Percentiles rank a stretch among this genome's conserved stretches.
Evolutionary conservation across 805 yeast genomes (phyloP).

Genomic region (Candida adriatica): DNA sequence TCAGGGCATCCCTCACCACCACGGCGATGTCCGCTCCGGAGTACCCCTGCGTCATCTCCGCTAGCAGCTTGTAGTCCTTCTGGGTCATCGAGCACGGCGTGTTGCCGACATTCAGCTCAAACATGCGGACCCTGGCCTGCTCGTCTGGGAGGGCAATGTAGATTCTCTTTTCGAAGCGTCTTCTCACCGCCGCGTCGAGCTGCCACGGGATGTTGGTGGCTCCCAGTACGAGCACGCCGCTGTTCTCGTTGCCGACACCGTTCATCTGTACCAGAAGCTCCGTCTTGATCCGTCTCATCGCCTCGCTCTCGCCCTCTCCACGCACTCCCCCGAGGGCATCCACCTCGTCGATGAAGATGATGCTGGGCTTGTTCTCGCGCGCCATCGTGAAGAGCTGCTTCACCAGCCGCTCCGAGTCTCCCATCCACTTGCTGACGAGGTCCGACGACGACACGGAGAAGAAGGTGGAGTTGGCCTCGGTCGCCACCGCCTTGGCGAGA

Average conservation of each 20-base stretch:
- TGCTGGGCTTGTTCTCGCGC: conserved; percentile 90
- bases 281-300: conserved; percentile 91
- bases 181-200: conserved; percentile 91
- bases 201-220: conserved; percentile 99
- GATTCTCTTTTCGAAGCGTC: conserved; percentile 93
- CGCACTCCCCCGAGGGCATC: conserved; percentile 97
- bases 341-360: conserved; percentile 95
- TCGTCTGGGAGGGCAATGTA: conserved; percentile 92
- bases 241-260: conserved; percentile 94
- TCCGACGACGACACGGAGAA: conserved; percentile 96
- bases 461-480: conserved; percentile 95
- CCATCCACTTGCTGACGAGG: conserved; percentile 98
- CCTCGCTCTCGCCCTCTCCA: conserved; percentile 97
- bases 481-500: conserved; percentile 96
- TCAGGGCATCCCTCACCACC: conserved; percentile 92
- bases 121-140: conserved; percentile 91
- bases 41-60: conserved; percentile 93
- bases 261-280: conserved; percentile 97
- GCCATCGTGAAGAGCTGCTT: conserved; percentile 95
- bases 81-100: conserved; percentile 76
- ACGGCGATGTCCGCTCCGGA: conserved; percentile 97
- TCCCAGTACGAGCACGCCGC: conserved; percentile 89
- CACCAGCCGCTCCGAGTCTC: conserved; percentile 93
- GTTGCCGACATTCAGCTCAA: conserved; percentile 84
- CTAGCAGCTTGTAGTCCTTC: conserved; percentile 71